A percentile compares a stretch with the other conserved stretches of the same genome.
Conservation (phyloP, 176 grass and related monocot genomes). For the Chloris gayana region DNA sequence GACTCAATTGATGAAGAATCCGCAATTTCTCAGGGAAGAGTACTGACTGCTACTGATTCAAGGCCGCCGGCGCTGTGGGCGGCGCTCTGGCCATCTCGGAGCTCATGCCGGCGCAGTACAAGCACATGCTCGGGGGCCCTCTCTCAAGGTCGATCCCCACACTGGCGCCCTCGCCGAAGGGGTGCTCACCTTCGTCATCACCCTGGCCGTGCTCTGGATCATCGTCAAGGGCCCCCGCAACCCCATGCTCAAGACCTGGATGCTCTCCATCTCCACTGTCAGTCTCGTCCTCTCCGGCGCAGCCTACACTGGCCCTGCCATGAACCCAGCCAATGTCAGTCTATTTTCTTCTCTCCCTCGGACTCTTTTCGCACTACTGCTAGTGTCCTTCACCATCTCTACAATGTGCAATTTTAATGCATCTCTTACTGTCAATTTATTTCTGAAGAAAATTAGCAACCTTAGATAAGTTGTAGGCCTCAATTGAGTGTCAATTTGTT, state of each 20-base stretch:
- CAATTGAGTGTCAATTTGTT: too few relatives aligned
- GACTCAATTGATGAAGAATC: too few relatives aligned
- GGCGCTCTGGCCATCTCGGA: conserved; percentile 30
- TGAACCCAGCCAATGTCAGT: conserved; percentile 40
- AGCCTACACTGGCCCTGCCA: conserved; percentile 30
- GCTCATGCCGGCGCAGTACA: conserved; percentile 31
- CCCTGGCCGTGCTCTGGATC: conserved; percentile 54
- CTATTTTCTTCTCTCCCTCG: neutral
- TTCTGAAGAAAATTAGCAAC: neutral
- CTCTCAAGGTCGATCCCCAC: conserved; percentile 39
- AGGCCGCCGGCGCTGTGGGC: conserved; percentile 37
- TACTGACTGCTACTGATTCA: neutral
- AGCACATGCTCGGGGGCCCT: conserved; percentile 27
- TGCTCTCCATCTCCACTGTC: conserved; percentile 24
- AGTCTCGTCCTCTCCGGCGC: conserved; percentile 22
- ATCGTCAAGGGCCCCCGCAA: conserved; percentile 30
- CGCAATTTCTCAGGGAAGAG: too few relatives aligned
- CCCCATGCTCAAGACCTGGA: conserved; percentile 27
- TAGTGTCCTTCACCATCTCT: neutral
- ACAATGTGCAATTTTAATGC: too few relatives aligned
- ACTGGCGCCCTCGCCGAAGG: conserved; percentile 59
- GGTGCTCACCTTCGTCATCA: conserved; percentile 67
- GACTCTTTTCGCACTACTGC: neutral
- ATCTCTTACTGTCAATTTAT: neutral
- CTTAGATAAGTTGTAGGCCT: neutral